These are phyloP conservation scores for Globisporangium viniferum DNA, from an alignment of 352 stramenopile genomes.

Conservation along the genomic window DNA sequence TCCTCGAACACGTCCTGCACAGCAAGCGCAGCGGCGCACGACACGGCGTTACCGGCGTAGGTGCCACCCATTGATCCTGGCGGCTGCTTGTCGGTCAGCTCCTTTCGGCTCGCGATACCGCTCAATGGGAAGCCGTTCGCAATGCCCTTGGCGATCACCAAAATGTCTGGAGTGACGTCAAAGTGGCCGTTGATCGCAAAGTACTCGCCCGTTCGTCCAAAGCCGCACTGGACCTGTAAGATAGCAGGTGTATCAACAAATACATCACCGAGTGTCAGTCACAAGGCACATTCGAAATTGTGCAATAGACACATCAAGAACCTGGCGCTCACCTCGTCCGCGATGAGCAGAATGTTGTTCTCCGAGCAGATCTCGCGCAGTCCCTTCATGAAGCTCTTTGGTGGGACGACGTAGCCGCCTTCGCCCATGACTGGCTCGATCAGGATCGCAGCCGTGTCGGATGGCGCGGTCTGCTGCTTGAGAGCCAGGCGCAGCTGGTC, in stretches of 20 bases:
- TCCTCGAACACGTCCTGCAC: slow-evolving; percentile 86
- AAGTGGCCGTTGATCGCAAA: slow-evolving; percentile 87
- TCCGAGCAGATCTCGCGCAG: slow-evolving; percentile 89
- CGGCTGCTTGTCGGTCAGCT: slow-evolving; percentile 82
- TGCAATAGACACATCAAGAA: not conserved
- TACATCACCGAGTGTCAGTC: not conserved
- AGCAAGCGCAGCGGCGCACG: slow-evolving; percentile 88
- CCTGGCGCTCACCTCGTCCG: slow-evolving; percentile 64
- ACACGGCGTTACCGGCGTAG: slow-evolving; percentile 89
- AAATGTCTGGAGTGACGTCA: slow-evolving; percentile 87
- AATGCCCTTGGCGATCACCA: slow-evolving; percentile 93
- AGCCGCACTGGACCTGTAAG: slow-evolving; percentile 81
- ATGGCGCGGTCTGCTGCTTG: slow-evolving; percentile 88
- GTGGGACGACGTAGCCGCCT: slow-evolving; percentile 89
- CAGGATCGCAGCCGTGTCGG: slow-evolving; percentile 88
- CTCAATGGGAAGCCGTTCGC: slow-evolving; percentile 90
- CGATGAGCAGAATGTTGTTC: slow-evolving; percentile 92
- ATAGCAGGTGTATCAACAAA: not conserved
- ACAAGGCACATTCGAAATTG: not conserved
- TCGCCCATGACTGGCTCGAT: slow-evolving; percentile 91
- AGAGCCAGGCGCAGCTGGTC: slow-evolving; percentile 84
- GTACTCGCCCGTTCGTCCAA: slow-evolving; percentile 84
- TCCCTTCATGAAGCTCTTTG: slow-evolving; percentile 90
- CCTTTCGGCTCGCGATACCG: slow-evolving; percentile 82
- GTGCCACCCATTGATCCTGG: slow-evolving; percentile 92